phyloP scores from a whole-genome alignment of 2,329 filamentous ascomycete genomes.

The Microdochium nivale region DNA sequence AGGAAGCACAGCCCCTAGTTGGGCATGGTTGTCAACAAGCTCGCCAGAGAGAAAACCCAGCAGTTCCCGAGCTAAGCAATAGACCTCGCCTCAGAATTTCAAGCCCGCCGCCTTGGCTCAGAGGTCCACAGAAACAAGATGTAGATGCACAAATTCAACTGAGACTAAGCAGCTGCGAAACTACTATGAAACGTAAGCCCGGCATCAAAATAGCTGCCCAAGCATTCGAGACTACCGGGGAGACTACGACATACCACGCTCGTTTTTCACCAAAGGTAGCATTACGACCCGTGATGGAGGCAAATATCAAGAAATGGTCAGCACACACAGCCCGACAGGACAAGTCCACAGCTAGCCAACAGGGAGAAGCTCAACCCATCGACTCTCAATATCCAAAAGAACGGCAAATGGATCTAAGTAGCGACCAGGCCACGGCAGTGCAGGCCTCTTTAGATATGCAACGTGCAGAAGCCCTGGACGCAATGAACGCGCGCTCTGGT shows the following conservation, averaged over 20 bases:
- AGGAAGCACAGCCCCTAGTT: too few relatives aligned
- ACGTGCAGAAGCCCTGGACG: neutral
- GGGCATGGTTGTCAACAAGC: too few relatives aligned
- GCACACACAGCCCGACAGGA: neutral
- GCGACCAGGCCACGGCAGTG: neutral
- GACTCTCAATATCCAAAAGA: neutral
- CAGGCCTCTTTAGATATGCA: neutral
- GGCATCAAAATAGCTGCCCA: too few relatives aligned
- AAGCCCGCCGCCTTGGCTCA: conserved; percentile 20
- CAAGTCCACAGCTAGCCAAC: neutral
- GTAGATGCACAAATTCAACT: conserved; percentile 7
- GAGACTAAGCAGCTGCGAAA: neutral
- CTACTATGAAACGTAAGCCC: too few relatives aligned
- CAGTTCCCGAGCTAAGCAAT: conserved; percentile 6
- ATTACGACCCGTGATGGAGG: too few relatives aligned
- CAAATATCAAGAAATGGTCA: too few relatives aligned
- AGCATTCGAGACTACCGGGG: too few relatives aligned
- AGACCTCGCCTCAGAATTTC: conserved; percentile 6
- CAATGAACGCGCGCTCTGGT: neutral
- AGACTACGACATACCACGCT: too few relatives aligned
- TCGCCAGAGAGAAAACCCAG: too few relatives aligned
- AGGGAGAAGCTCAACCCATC: neutral
- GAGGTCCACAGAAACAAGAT: conserved; percentile 13
- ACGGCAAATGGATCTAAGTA: neutral
- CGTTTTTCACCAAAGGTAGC: too few relatives aligned